A percentile compares a stretch with the other conserved stretches of the same genome.
Conservation (phyloP, 2,329 filamentous ascomycete genomes). For the Phoma sp. region DNA sequence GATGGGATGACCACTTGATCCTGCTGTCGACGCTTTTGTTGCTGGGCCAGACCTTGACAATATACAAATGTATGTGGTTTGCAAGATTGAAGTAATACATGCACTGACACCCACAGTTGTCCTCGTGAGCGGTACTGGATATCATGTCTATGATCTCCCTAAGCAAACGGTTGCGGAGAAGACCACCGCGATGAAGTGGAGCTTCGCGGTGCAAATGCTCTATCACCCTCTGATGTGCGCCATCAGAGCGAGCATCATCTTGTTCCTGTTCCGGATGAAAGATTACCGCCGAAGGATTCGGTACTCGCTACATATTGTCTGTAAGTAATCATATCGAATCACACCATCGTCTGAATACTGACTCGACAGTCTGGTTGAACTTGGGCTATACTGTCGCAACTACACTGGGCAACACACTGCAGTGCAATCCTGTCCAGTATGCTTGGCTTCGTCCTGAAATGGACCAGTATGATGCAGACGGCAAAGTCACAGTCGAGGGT, state of each 20-base stretch:
- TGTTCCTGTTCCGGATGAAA: slow-evolving; percentile 49
- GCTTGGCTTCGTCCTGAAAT: slow-evolving; percentile 38
- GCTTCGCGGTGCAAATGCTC: slow-evolving; percentile 47
- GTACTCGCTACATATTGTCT: slow-evolving; percentile 41
- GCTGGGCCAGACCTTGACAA: slow-evolving; percentile 31
- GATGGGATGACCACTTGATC: slow-evolving; percentile 46
- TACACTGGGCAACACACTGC: slow-evolving; percentile 45
- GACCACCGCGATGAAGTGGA: slow-evolving; percentile 40
- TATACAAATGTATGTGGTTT: slow-evolving; percentile 34
- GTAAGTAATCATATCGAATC: slow-evolving; percentile 17
- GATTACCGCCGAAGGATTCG: slow-evolving; percentile 40
- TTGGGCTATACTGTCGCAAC: slow-evolving; percentile 44
- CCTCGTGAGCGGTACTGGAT: slow-evolving; percentile 43
- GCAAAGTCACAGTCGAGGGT: slow-evolving; percentile 31
- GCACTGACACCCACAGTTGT: slow-evolving; percentile 29
- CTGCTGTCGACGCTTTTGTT: slow-evolving; percentile 33
- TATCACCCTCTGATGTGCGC: slow-evolving; percentile 49
- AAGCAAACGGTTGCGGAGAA: slow-evolving; percentile 39
- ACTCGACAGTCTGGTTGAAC: slow-evolving; percentile 43
- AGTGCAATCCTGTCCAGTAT: slow-evolving; percentile 45
- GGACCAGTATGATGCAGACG: slow-evolving; percentile 39
- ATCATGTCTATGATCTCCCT: slow-evolving; percentile 41
- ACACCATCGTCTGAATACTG: neutral
- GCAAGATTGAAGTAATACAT: neutral
- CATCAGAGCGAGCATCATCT: slow-evolving; percentile 48